A percentile compares a stretch with the other conserved stretches of the same genome.
These are phyloP conservation scores for Microsporum audouinii DNA, from an alignment of 2,329 filamentous ascomycete species.

Conservation along the genomic window DNA sequence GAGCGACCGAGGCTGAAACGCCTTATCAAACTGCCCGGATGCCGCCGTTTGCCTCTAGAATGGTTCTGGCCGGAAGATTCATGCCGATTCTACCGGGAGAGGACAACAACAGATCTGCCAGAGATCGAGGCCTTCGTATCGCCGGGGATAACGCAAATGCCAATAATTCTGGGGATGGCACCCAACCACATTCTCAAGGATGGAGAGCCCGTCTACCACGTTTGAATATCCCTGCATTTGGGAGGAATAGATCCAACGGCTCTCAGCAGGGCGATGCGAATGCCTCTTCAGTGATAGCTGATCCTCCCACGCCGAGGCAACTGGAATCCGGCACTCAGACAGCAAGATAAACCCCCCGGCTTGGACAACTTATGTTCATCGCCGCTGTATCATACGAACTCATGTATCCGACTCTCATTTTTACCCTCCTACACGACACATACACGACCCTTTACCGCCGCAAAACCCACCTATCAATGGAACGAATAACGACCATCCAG, in stretches of 20 bases:
- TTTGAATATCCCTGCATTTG: not conserved
- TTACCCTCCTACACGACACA: not conserved
- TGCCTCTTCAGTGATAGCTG: not conserved
- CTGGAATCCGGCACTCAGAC: not conserved
- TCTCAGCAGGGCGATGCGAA: not conserved
- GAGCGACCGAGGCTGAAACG: constrained; percentile 25
- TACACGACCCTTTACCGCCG: not conserved
- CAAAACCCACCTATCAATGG: not conserved
- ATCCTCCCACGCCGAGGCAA: not conserved
- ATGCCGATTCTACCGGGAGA: constrained; percentile 22
- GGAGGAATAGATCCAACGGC: not conserved
- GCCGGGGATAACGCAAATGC: not conserved
- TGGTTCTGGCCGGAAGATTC: constrained; percentile 29
- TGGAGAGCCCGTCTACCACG: not conserved
- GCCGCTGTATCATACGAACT: not conserved
- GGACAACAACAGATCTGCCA: constrained; percentile 6
- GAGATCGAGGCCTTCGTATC: not conserved
- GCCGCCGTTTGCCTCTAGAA: constrained; percentile 24
- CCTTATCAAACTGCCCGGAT: constrained; percentile 25
- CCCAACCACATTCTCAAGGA: not conserved
- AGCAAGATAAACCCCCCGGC: not conserved
- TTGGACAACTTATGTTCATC: not conserved
- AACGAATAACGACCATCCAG: not conserved
- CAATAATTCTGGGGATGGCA: not conserved
- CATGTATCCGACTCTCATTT: not conserved